phyloP scores from a whole-genome alignment of 768 basidiomycete genomes.

The Udeniomyces megalosporus region DNA sequence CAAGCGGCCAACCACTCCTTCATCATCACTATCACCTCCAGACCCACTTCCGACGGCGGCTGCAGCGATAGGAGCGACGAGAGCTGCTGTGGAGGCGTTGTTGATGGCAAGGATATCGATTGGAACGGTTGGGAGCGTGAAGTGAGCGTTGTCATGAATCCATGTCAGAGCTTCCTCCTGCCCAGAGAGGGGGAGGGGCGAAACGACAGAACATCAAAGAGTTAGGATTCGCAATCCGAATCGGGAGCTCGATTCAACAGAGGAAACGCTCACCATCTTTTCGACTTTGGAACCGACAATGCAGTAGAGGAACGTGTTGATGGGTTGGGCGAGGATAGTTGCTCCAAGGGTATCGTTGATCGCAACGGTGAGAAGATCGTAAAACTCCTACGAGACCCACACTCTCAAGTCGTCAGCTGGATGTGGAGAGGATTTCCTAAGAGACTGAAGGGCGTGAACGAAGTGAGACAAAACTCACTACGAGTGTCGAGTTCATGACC shows the following conservation, averaged over 20 bases:
- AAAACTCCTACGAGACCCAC: conserved; percentile 39
- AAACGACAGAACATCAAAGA: not conserved
- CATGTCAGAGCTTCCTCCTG: conserved; percentile 77
- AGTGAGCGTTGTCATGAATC: conserved; percentile 67
- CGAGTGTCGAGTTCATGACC: conserved; percentile 70
- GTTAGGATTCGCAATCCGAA: no score
- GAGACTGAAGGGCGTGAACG: no score
- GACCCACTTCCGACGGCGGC: conserved; percentile 53
- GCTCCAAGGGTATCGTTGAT: conserved; percentile 64
- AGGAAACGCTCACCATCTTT: conserved; percentile 23
- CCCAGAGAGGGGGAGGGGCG: not conserved
- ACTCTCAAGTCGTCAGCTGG: not conserved
- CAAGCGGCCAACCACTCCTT: conserved; percentile 51
- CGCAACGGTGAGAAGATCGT: conserved; percentile 60
- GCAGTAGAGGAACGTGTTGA: conserved; percentile 75
- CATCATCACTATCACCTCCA: conserved; percentile 36
- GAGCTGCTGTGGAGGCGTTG: conserved; percentile 51
- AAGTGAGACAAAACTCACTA: not conserved
- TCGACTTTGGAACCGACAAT: conserved; percentile 88
- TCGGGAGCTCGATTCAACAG: not conserved
- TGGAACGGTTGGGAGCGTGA: conserved; percentile 65
- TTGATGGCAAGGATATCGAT: conserved; percentile 62
- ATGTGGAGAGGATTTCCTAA: no score
- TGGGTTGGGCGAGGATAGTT: conserved; percentile 62
- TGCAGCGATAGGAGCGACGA: conserved; percentile 54